Conservation (phyloP, 1,284 basidiomycete genomes). For the Rhodotorula sp. region DNA sequence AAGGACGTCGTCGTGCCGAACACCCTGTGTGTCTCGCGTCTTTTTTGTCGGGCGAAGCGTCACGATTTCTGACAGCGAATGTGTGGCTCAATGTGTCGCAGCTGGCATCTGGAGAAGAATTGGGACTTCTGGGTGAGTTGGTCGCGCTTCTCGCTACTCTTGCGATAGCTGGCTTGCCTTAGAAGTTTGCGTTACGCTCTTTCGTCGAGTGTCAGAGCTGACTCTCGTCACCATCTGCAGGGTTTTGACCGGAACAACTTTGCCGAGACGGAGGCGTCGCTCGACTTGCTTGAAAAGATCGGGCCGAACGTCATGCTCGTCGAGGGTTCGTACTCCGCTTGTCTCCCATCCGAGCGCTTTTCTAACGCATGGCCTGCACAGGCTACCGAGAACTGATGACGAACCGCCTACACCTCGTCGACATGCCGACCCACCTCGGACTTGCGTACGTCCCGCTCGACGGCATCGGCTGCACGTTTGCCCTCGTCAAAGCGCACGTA, state of each 20-base stretch:
- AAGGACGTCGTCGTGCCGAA: constrained; percentile 34
- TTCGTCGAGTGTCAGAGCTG: no score
- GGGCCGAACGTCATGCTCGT: constrained; percentile 33
- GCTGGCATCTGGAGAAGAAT: constrained; percentile 20
- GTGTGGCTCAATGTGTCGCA: background rate
- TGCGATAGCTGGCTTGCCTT: no score
- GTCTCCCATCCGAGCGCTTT: background rate
- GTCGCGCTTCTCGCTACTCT: no score
- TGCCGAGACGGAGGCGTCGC: constrained; percentile 31
- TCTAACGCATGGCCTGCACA: background rate
- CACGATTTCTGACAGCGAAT: background rate
- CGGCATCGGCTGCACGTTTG: constrained; percentile 35
- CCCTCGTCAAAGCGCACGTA: constrained; percentile 35
- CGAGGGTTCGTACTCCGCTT: constrained; percentile 3
- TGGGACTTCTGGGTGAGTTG: constrained; percentile 35
- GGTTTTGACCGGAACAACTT: constrained; percentile 35
- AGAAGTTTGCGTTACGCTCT: no score
- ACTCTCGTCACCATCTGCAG: background rate
- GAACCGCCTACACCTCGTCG: constrained; percentile 24
- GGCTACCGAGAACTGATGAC: constrained; percentile 31
- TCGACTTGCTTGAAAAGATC: constrained; percentile 17
- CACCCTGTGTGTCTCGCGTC: constrained; percentile 9
- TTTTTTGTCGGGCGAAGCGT: background rate
- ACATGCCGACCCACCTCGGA: constrained; percentile 35
- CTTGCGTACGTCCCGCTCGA: constrained; percentile 33